Evolutionary conservation across 1,139 yeast species (phyloP), one percentile per base, ranked within the genome.

Genomic region (Protomyces arabidopsidicola): DNA sequence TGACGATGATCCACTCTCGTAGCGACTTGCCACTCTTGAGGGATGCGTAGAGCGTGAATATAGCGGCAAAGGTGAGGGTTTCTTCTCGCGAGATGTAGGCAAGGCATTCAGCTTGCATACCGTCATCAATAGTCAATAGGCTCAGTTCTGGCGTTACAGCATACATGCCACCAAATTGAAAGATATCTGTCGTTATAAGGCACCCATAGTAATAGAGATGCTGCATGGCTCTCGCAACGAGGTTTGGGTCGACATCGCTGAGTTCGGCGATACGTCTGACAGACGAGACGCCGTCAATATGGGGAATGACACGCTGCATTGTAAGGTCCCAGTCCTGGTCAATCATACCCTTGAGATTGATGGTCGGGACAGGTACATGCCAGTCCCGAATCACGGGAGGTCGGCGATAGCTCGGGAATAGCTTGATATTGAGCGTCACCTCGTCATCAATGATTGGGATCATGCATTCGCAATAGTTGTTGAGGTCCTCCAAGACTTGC

Each of bases 241-340:
- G 77, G 18, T 81, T 77, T 68, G 86, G 87, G 71, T 90, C 95
- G 31, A 97, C 88, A 69, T 88, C 85, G 0, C 97, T 90, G 56
- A 90, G 73, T 65, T 84, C 84, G 48, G 97, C 84, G 50, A 95
- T 91, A 66, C 83, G 82, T 51, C 84, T 81, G 20, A 93, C 84
- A 1, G 95, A 88, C 72, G 93, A 91, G 58, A 90, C 79, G 0
- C 99, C 98, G 71, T 95, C 84, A 55, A 93, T 89, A 69, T 80
- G 87, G 0, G 97, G 97, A 14, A 90, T 76, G 39, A 93, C 88
- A 69, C 87, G 87, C 53, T 90, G 79, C 95, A 93, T 87, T 1
- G 98, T 93, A 0, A 98, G 97, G 72, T 93, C 98, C 98, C 98
- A 93, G 70, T 88, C 88, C 5, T 87, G 87, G 74, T 93, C 98